These are phyloP conservation scores for Gymnopus androsaceus DNA, from an alignment of 1,284 basidiomycete genomes.

Conservation along the genomic window DNA sequence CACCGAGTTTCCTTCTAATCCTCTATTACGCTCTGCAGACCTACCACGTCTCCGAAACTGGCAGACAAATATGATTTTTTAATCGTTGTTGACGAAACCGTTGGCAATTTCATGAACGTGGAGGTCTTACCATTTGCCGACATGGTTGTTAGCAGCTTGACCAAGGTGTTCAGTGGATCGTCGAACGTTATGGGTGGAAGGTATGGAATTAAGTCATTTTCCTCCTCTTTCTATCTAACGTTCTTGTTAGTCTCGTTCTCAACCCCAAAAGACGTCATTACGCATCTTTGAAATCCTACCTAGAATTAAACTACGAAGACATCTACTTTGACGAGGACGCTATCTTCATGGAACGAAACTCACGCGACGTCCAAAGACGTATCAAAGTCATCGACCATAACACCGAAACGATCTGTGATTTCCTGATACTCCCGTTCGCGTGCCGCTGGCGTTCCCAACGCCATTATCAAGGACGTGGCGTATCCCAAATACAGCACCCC, in stretches of 20 bases:
- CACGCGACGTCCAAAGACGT: conserved; percentile 85
- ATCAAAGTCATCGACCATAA: conserved; percentile 83
- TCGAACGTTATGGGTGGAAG: conserved; percentile 98
- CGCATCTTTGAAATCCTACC: conserved; percentile 57
- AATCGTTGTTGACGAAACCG: conserved; percentile 92
- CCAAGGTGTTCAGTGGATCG: conserved; percentile 95
- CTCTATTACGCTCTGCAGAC: conserved; percentile 84
- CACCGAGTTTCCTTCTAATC: conserved; percentile 95
- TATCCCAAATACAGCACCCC: conserved; percentile 87
- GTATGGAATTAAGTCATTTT: conserved; percentile 43
- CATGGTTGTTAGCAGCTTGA: conserved; percentile 91
- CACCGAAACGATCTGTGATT: conserved; percentile 80
- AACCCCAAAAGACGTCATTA: conserved; percentile 83
- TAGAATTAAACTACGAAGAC: conserved; percentile 80
- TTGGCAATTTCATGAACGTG: conserved; percentile 96
- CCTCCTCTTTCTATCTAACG: background rate
- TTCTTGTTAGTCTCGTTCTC: conserved; percentile 69
- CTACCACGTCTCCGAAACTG: conserved; percentile 76
- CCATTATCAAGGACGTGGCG: conserved; percentile 81
- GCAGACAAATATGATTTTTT: conserved; percentile 91
- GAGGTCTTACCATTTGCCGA: conserved; percentile 90
- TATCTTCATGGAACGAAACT: conserved; percentile 97
- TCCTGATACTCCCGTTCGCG: conserved; percentile 68
- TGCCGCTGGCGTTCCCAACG: conserved; percentile 34
- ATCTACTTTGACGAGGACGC: conserved; percentile 91